Conservation (phyloP, 2,329 filamentous ascomycete species). For the Tolypocladium sp. region DNA sequence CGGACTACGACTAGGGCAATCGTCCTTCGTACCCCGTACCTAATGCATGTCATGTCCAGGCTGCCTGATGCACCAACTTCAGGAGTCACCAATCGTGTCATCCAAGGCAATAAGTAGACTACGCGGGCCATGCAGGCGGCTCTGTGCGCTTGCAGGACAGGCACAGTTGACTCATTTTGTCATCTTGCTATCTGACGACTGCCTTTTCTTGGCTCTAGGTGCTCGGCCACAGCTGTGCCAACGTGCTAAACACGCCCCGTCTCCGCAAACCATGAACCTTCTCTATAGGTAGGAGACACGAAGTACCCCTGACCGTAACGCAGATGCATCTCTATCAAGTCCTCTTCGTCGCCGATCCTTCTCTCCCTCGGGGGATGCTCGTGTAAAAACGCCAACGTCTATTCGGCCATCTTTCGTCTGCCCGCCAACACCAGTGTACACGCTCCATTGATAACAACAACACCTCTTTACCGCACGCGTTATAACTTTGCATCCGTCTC, state of each 20-base stretch:
- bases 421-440: neutral
- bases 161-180: neutral
- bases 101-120: neutral
- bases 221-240: neutral
- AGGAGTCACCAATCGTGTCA: neutral
- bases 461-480: neutral
- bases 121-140: neutral
- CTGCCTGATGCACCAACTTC: neutral
- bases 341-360: neutral
- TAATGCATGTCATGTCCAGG: neutral
- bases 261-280: neutral
- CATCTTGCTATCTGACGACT: neutral
- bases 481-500: conserved; percentile 76
- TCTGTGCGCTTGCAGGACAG: neutral
- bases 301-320: neutral
- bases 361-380: neutral
- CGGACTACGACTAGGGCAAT: neutral
- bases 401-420: neutral
- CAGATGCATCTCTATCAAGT: conserved; percentile 5
- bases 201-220: neutral
- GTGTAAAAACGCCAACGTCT: neutral
- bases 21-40: neutral
- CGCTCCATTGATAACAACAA: neutral
- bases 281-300: neutral
- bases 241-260: neutral